Evolutionary conservation across 1,284 basidiomycete genomes (phyloP).

Genomic region (Salmacisia buchloeana): DNA sequence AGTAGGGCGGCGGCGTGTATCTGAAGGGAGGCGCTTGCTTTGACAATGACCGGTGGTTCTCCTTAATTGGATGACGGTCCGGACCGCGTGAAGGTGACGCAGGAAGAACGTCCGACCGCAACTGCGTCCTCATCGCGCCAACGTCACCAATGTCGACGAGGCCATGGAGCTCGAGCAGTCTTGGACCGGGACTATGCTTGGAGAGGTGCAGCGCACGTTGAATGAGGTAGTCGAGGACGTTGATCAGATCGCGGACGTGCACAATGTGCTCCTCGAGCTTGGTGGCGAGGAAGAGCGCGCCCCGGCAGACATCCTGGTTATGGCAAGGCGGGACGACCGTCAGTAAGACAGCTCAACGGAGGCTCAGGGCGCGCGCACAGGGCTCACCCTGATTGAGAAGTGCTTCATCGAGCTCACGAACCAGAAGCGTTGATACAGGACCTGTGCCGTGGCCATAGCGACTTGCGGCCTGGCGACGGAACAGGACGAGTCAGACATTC

Average conservation of each 20-base stretch:
- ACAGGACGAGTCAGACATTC: not conserved
- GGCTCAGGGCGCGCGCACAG: not conserved
- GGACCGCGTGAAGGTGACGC: not conserved
- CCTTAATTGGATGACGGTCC: not conserved
- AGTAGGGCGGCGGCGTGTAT: constrained; percentile 78
- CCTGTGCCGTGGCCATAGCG: constrained; percentile 90
- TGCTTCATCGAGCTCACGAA: constrained; percentile 89
- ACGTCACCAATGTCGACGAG: not conserved
- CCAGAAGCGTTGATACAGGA: constrained; percentile 94
- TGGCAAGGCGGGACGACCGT: not conserved
- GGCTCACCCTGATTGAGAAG: constrained; percentile 74
- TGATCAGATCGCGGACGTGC: constrained; percentile 86
- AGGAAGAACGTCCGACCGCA: not conserved
- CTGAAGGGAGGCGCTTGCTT: constrained; percentile 32
- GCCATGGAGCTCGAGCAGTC: constrained; percentile 4
- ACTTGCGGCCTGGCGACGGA: constrained; percentile 72
- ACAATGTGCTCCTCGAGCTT: constrained; percentile 92
- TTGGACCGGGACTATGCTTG: constrained; percentile 2
- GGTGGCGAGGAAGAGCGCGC: constrained; percentile 84
- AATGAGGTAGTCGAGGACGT: constrained; percentile 77
- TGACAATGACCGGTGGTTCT: not conserved
- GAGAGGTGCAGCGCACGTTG: constrained; percentile 15
- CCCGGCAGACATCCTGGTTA: constrained; percentile 71
- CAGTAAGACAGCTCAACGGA: not conserved
- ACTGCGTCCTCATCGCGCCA: not conserved